phyloP scores from a whole-genome alignment of 305 asterid species.

The Stenogyne calaminthoides region DNA sequence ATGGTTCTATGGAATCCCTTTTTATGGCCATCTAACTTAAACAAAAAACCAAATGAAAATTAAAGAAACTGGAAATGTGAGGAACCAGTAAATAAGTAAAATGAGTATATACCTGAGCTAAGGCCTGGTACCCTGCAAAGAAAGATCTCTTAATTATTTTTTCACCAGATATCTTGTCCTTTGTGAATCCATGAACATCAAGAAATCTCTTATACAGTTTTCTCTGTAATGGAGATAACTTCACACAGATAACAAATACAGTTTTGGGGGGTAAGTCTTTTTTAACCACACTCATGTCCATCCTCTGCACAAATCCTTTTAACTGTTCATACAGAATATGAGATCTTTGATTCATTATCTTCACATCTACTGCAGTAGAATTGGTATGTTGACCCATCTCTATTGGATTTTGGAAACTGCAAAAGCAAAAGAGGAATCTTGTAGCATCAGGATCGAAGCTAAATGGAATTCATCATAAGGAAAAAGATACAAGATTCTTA shows the following conservation, averaged over 20 bases:
- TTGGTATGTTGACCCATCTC: constrained; percentile 97
- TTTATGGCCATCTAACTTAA: background rate
- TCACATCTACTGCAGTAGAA: constrained; percentile 93
- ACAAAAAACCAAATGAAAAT: background rate
- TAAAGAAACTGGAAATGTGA: constrained; percentile 19
- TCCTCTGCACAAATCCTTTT: constrained; percentile 97
- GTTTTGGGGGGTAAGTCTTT: constrained; percentile 94
- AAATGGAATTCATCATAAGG: constrained; percentile 12
- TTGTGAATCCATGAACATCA: constrained; percentile 93
- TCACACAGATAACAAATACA: constrained; percentile 87
- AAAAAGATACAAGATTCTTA: constrained; percentile 31
- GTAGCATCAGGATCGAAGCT: constrained; percentile 25
- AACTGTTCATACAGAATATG: constrained; percentile 93
- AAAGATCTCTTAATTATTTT: constrained; percentile 77
- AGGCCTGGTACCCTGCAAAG: constrained; percentile 95
- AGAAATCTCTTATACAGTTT: constrained; percentile 85
- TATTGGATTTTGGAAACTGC: constrained; percentile 95
- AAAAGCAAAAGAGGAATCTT: constrained; percentile 33
- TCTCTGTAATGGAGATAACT: constrained; percentile 90
- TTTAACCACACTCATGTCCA: constrained; percentile 96
- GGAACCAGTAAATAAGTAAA: constrained; percentile 26
- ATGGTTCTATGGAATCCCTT: background rate
- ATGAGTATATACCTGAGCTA: constrained; percentile 76
- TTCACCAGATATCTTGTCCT: constrained; percentile 81
- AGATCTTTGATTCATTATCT: constrained; percentile 98